Percentiles rank a stretch among this genome's conserved stretches.
Conservation (phyloP, 768 basidiomycete genomes). For the Naganishia friedmannii region DNA sequence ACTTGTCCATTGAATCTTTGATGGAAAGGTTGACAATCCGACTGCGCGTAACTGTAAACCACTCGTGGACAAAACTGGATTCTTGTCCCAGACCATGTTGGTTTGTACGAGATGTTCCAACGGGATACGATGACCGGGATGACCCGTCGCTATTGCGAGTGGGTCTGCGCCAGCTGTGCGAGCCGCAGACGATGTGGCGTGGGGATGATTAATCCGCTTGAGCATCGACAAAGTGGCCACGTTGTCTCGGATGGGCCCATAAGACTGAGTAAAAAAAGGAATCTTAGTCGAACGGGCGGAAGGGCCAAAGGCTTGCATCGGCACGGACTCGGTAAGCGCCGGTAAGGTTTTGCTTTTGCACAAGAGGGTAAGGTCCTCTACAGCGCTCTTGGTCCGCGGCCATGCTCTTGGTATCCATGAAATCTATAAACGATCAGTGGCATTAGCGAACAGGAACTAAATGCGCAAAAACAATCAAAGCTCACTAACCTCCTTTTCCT, state of each 20-base stretch:
- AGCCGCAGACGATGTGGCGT: neutral
- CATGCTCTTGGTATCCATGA: slow-evolving; percentile 10
- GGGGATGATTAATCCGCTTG: neutral
- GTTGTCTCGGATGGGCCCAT: neutral
- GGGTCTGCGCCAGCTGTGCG: no score
- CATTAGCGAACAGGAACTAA: neutral
- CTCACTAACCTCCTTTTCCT: slow-evolving; percentile 1
- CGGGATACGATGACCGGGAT: slow-evolving; percentile 1
- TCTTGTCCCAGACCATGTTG: neutral
- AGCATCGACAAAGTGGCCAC: neutral
- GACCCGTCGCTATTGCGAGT: neutral
- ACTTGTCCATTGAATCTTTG: slow-evolving; percentile 17
- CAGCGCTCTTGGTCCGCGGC: neutral
- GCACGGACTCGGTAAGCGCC: neutral
- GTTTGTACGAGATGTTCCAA: slow-evolving; percentile 18
- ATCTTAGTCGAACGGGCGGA: neutral
- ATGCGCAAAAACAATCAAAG: no score
- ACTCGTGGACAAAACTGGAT: neutral
- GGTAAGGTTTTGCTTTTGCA: neutral
- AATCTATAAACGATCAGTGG: neutral
- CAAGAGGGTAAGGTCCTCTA: neutral
- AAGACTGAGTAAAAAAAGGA: slow-evolving; percentile 6
- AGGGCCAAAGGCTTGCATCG: neutral
- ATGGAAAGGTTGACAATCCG: neutral
- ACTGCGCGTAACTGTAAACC: neutral